phyloP scores from a whole-genome alignment of 202 grass and related monocot species.

The Schoenoplectus triqueter region DNA sequence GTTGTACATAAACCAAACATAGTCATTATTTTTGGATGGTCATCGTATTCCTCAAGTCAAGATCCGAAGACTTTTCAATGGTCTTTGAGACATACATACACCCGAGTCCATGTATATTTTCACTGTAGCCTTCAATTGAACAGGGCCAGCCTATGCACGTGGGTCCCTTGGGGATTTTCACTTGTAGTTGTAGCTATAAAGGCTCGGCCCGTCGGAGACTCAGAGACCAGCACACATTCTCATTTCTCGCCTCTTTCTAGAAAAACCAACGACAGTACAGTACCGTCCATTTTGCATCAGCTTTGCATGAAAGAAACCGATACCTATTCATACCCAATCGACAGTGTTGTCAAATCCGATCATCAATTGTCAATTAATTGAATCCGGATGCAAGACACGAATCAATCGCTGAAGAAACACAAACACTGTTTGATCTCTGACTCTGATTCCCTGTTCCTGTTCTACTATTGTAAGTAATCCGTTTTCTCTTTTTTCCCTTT shows the following conservation, averaged over 20 bases:
- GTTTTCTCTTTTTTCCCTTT: neutral
- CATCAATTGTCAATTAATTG: neutral
- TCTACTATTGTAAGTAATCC: constrained; percentile 8
- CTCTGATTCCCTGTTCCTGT: neutral
- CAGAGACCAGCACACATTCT: constrained; percentile 16
- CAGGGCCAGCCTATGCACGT: neutral
- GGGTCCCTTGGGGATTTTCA: neutral
- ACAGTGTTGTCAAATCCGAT: constrained; percentile 23
- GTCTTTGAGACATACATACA: neutral
- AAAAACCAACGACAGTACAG: neutral
- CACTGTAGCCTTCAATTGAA: neutral
- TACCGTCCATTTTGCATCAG: neutral
- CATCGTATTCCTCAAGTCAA: neutral
- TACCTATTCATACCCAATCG: neutral
- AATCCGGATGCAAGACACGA: neutral
- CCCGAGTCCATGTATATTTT: constrained; percentile 5
- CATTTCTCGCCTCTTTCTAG: neutral
- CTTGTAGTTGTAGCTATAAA: constrained; percentile 15
- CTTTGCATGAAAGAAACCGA: neutral
- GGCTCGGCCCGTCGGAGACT: neutral
- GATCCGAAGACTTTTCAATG: neutral
- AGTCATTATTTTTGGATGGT: neutral
- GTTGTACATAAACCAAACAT: neutral
- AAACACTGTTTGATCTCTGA: constrained; percentile 30
- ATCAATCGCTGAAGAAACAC: neutral